Conservation (phyloP, 2,329 filamentous ascomycete species). For the Drechmeria coniospora region DNA sequence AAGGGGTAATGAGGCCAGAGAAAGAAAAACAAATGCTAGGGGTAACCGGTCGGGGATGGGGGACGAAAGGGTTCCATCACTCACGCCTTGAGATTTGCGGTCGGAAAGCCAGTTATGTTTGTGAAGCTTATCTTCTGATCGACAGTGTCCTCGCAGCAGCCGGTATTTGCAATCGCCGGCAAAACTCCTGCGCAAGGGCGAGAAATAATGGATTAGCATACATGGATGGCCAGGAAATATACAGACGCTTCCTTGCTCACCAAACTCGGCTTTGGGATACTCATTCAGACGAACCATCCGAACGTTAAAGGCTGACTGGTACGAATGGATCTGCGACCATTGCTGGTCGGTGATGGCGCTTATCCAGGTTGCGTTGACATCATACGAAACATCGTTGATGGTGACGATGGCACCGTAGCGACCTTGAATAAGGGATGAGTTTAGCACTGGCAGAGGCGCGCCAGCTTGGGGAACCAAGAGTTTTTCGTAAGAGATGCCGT, state of each 20-base stretch:
- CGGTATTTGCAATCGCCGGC: constrained; percentile 9
- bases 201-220: too few species aligned
- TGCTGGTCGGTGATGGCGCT: constrained; percentile 40
- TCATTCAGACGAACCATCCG: constrained; percentile 46
- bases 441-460: constrained; percentile 33
- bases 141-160: constrained; percentile 30
- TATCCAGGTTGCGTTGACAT: constrained; percentile 29
- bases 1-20: too few species aligned
- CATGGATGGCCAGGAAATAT: too few species aligned
- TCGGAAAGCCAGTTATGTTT: constrained; percentile 35
- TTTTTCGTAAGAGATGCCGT: constrained; percentile 43
- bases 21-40: too few species aligned
- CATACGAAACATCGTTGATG: constrained; percentile 36
- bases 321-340: constrained; percentile 39
- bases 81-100: constrained; percentile 34
- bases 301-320: constrained; percentile 41
- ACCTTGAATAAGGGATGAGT: constrained; percentile 28
- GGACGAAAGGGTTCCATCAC: too few species aligned
- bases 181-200: too few species aligned
- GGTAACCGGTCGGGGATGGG: too few species aligned
- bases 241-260: constrained; percentile 20
- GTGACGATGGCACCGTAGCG: constrained; percentile 46
- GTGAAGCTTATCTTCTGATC: constrained; percentile 39
- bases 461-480: constrained; percentile 38
- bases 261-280: constrained; percentile 35